Percentiles rank a stretch among this genome's conserved stretches.
phyloP scores from a whole-genome alignment of 805 yeast genomes.

The Kodamaea kakaduensis region DNA sequence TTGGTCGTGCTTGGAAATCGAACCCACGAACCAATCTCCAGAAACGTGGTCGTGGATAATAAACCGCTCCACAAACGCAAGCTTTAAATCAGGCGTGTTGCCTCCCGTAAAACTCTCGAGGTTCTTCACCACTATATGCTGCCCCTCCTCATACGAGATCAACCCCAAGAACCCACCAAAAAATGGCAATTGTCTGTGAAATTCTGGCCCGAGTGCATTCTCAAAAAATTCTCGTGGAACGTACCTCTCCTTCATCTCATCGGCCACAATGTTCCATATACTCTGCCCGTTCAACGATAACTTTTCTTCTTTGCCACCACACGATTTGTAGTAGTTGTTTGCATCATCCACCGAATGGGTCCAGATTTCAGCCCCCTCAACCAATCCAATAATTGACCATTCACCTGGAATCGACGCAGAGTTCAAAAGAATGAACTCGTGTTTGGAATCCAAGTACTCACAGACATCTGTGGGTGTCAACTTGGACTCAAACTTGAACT shows the following conservation, averaged over 20 bases:
- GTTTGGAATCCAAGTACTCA: slow-evolving; percentile 33
- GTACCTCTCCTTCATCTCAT: slow-evolving; percentile 39
- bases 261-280: slow-evolving; percentile 54
- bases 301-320: slow-evolving; percentile 5
- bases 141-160: slow-evolving; percentile 85
- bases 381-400: slow-evolving; percentile 80
- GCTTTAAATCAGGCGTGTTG: slow-evolving; percentile 65
- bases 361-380: slow-evolving; percentile 42
- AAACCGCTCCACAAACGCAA: slow-evolving; percentile 66
- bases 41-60: slow-evolving; percentile 50
- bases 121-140: slow-evolving; percentile 32
- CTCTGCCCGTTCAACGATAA: slow-evolving; percentile 14
- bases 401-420: slow-evolving; percentile 83
- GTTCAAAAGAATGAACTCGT: slow-evolving; percentile 54
- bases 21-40: slow-evolving; percentile 47
- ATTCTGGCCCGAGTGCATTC: slow-evolving; percentile 11
- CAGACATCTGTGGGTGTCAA: slow-evolving; percentile 47
- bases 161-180: slow-evolving; percentile 90
- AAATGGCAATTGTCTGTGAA: slow-evolving; percentile 56
- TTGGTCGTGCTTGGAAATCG: slow-evolving; percentile 35
- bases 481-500: slow-evolving; percentile 7
- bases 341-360: slow-evolving; percentile 57
- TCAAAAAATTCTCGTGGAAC: slow-evolving; percentile 29
- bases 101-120: slow-evolving; percentile 36
- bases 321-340: slow-evolving; percentile 20